A percentile compares a stretch with the other conserved stretches of the same genome.
Evolutionary conservation across 2,329 filamentous ascomycete species (phyloP).

Genomic region (Ophiosphaerella narmari): DNA sequence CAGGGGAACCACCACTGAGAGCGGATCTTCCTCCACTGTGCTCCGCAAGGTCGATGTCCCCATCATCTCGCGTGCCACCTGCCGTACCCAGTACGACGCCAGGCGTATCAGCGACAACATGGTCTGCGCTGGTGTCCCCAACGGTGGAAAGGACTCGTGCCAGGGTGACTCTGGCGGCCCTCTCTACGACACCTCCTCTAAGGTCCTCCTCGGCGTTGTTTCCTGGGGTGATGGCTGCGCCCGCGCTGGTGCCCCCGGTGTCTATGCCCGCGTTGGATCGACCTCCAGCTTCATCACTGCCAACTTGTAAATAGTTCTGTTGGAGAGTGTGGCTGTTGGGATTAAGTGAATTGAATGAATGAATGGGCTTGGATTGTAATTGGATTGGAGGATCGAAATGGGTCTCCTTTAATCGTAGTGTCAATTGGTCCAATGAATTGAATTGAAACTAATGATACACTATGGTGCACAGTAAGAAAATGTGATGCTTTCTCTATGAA

Average conservation of each 20-base stretch:
- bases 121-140: slow-evolving; percentile 31
- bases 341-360: no score
- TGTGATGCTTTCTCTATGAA: no score
- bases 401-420: no score
- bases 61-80: slow-evolving; percentile 30
- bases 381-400: no score
- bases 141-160: slow-evolving; percentile 40
- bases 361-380: no score
- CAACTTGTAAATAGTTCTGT: slow-evolving; percentile 17
- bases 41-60: slow-evolving; percentile 38
- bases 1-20: slow-evolving; percentile 21
- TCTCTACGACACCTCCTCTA: slow-evolving; percentile 18
- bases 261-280: slow-evolving; percentile 26
- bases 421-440: no score
- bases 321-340: no score
- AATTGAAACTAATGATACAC: no score
- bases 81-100: slow-evolving; percentile 24
- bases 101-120: slow-evolving; percentile 28
- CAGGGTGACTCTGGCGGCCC: slow-evolving; percentile 40
- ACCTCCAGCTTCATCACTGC: slow-evolving; percentile 19
- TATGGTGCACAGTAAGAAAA: no score
- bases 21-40: slow-evolving; percentile 9
- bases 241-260: slow-evolving; percentile 25
- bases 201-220: slow-evolving; percentile 21
- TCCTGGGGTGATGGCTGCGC: slow-evolving; percentile 36